Evolutionary conservation across 164 flowering plant genomes (phyloP).

Genomic region (Warburgia ugandensis): DNA sequence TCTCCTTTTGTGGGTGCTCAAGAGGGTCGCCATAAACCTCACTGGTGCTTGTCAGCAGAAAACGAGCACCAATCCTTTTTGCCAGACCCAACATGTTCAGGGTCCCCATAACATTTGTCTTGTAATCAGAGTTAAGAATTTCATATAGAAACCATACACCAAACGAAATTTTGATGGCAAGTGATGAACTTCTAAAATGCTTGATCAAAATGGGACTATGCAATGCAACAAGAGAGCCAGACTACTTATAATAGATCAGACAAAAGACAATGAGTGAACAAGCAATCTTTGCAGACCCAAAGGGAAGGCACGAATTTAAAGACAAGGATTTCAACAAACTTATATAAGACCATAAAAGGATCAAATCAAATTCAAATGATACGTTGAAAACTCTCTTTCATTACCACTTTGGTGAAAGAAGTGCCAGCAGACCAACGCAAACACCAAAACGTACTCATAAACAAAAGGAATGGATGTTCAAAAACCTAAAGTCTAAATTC

Average conservation of each 20-base stretch:
- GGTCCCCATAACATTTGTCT: constrained; percentile 98
- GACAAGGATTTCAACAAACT: background rate
- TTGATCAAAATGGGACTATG: background rate
- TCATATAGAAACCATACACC: constrained; percentile 5
- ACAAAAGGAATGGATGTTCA: background rate
- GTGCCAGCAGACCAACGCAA: background rate
- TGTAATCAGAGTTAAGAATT: constrained; percentile 58
- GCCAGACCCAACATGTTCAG: constrained; percentile 96
- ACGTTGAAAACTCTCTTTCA: background rate
- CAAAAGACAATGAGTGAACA: background rate
- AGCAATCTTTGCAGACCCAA: background rate
- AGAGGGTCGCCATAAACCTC: constrained; percentile 98
- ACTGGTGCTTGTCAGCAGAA: constrained; percentile 83
- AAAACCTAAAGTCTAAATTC: background rate
- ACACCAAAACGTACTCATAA: background rate
- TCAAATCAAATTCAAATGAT: background rate
- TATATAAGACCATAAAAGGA: background rate
- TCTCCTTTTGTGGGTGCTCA: constrained; percentile 93
- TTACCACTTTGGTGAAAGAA: background rate
- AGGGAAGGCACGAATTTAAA: background rate
- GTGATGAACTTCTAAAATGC: background rate
- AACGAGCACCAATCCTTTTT: constrained; percentile 88
- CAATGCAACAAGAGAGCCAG: background rate
- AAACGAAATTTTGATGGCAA: background rate
- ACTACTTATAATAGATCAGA: background rate